Base-by-base conservation (phyloP, 2,329 filamentous ascomycete genomes). In the Diplodia seriata region DNA sequence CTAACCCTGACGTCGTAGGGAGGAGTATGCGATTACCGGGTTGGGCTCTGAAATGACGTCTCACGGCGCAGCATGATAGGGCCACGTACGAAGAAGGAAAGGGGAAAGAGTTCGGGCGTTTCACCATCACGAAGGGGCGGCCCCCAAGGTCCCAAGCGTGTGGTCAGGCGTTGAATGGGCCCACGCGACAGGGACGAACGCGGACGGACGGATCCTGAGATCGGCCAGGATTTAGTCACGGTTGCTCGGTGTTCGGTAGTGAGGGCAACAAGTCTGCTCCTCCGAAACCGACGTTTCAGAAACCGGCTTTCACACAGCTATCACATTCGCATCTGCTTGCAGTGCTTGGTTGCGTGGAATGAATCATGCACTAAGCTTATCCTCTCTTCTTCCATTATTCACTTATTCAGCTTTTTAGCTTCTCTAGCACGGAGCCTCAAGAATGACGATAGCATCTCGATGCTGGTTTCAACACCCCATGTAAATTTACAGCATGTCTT, bases 81-180 rank as follows among this genome's bases (percentile, higher is more conserved):
- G 12, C 56, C 43, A 43, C 15, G 56, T 26, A 62, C 40, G 40
- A 62, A 49, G 57, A 23, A 31, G 57, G 57, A 62, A 50, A 49
- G 26, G 57, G 6, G 18, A 29, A 15, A 50, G 40, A 33, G 57
- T 14, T 12, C 31, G 57, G 57, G 26, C 20, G 57, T 62, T 43
- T 62, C 57, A 62, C 57, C 57, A 50, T 62, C 8, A 7, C 43
- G 40, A 49, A 20, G 47, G 38, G 8, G 40, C 26, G 8, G 36
- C 11, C 36, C 36, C 29, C 26, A 31, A 29, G 9, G 9, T 40
- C 14, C 15, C 18, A 29, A 26, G 23, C 26, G 57, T 43, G 29
- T 43, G 31, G 43, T n/a, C 50, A 23, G 50, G 50, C 50, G 14
- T 26, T 53, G 43, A 20, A 47, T 11, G 6, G 43, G 43, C 11